Base-by-base conservation (phyloP, 1,139 yeast species). In the Nakaseomyces sp. region DNA sequence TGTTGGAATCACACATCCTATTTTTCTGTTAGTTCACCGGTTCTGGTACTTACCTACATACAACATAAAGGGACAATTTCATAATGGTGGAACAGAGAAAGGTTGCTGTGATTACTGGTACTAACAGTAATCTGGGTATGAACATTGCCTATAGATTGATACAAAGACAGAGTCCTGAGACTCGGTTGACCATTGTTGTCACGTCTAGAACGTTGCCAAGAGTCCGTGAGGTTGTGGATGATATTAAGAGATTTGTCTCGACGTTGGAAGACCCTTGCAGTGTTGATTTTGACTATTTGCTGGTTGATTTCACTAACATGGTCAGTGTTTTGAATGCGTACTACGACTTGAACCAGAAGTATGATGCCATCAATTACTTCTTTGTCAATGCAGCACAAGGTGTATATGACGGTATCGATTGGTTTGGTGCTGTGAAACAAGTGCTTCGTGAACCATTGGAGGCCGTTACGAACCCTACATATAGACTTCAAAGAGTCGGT, bases 331-430 rank as follows among this genome's bases (percentile, higher is more conserved):
- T 85, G 30, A 72, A 76, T 16, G 95, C 95, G 0, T 77, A 78
- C 45, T 73, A 81, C 53, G 95, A 86, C 46, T 65, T 91, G 49
- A 67, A 67, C 49, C 73, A 77, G 53, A 74, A 79, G 49, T 88
- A 79, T 66, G 58, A 63, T 15, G 74, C 76, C 42, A 73, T 91
- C 36, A 91, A 91, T 63, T 86, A 80, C 60, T 62, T 89, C 50
- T 85, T 84, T 57, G 73, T 88, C 47, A 91, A 89, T 65, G 91
- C 97, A 4, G 94, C 95, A 4, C 95, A 85, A 58, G 89, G 95
- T 30, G 85, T 81, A 5, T 84, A 86, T 61, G 76, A 72, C 39
- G 96, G 96, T 2, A 79, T 93, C 45, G 88, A 89, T 62, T 89
- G 95, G 89, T 45, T 73, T 36, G 79, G 74, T 37, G 96, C 97